Base-by-base conservation (phyloP, 225 moss, liverwort and hornwort genomes). In the Anthoceros angustus region DNA sequence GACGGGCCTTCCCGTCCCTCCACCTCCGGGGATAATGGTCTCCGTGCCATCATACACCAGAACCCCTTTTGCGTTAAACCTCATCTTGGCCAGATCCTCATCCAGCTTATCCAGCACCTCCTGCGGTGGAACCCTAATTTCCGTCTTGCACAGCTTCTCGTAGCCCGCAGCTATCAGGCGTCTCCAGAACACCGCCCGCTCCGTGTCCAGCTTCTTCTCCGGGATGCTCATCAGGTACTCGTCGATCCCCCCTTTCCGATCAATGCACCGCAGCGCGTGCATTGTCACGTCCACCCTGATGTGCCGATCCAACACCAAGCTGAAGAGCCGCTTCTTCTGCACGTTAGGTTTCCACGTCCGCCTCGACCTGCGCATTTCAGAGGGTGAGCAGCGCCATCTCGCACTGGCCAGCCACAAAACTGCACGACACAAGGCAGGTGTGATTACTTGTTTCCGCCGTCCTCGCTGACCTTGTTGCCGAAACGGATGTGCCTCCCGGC, bases 271-370 rank as follows among this genome's bases (percentile, higher is more conserved):
- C 62, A 93, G 72, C 42, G 93, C 93, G 66, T 93, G 93, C 67
- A 77, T 93, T 39, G 87, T 87, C 43, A 93, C 64, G 42, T 67
- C 84, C 67, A 93, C 75, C 18, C 74, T 75, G 42, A 93, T 87
- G 69, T 86, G 82, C 12, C 87, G 86, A 73, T 93, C 93, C 32
- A 93, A 68, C 7, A 86, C 89, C 62, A 89, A 72, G 61, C 90
- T 93, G 66, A 93, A 93, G 3, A 93, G 76, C 40, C 89, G 83
- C 50, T 93, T 93, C 24, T 72, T 64, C 72, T 93, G 93, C 41
- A 93, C 90, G 67, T 93, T 93, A 8, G 90, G 93, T 73, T 93
- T 93, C 93, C 93, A 93, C 7, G 89, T 87, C 64, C 89, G 82
- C 39, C 93, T 76, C 32, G 93, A 79, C 82, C 89, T 93, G 77